A percentile compares a stretch with the other conserved stretches of the same genome.
Evolutionary conservation across 106 monocot species (phyloP).

Genomic region (Dendrobium huoshanense): DNA sequence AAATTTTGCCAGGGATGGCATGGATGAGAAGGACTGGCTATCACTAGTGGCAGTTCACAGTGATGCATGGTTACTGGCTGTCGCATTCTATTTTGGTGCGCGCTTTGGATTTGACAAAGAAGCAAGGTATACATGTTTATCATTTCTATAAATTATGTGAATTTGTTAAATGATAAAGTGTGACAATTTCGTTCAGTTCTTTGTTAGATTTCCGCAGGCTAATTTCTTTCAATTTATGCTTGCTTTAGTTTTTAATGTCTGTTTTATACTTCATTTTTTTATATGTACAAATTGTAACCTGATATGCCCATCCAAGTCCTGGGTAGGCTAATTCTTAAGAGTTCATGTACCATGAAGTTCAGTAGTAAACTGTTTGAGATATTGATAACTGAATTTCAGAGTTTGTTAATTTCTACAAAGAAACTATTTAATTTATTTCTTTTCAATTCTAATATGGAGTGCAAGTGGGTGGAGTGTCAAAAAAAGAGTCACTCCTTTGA

Average conservation of each 20-base stretch:
- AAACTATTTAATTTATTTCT: not conserved
- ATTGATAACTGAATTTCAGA: not conserved
- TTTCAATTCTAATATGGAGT: not conserved
- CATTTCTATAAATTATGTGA: not conserved
- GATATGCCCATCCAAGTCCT: not conserved
- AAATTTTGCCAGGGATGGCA: conserved; percentile 92
- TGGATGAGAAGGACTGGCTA: conserved; percentile 85
- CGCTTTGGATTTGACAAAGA: conserved; percentile 93
- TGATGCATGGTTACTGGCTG: conserved; percentile 84
- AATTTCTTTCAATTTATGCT: not conserved
- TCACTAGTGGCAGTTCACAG: conserved; percentile 90
- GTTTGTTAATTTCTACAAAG: not conserved
- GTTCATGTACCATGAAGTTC: not conserved
- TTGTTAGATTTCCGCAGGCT: not conserved
- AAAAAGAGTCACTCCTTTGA: not conserved
- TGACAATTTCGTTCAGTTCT: not conserved
- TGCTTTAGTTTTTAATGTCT: not conserved
- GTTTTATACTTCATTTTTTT: not conserved
- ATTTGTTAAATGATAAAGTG: not conserved
- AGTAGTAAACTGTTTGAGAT: no score
- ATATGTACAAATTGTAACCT: not conserved
- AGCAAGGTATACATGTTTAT: conserved; percentile 38
- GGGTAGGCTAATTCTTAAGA: not conserved
- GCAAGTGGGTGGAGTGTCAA: not conserved
- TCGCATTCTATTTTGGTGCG: conserved; percentile 87